Evolutionary conservation across 176 grass and related monocot genomes (phyloP), one percentile per base, ranked within the genome.

Genomic region (Cocos nucifera): DNA sequence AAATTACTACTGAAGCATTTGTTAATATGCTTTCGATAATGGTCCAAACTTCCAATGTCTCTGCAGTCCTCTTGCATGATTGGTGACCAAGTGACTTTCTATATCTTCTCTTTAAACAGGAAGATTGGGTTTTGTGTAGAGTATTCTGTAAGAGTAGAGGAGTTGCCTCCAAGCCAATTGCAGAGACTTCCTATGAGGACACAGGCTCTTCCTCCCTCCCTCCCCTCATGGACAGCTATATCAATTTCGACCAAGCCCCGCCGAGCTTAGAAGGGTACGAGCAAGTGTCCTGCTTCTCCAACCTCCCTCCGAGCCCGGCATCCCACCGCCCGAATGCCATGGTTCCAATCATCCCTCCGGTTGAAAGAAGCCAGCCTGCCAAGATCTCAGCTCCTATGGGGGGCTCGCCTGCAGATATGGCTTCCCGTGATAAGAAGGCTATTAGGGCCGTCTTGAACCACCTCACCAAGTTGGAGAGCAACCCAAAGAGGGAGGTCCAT

Each of bases 41-140:
- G 1, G 10, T 44, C 35, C 35, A 44, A 12, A 44, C 35, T 44
- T 44, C 9, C 35, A 12, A 44, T 44, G 35, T 5, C 1, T 12
- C 10, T 44, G 9, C 9, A 44, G 9, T 44, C 35, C 12, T 12
- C 9, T 44, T 12, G 35, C 8, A 44, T 44, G 10, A 44, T 44
- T 44, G 9, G 6, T 44, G 35, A 44, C 35, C 12, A 12, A 27
- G 10, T 44, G 35, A 32, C 5, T n/a, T 16, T 18, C 25, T 19
- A n/a, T 29, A n/a, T n/a, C 17, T 64, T 3, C 26, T 22, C 32
- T 58, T 26, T n/a, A 50, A 69, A 55, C 72, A 82, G 79, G 72
- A 71, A 64, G 79, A 82, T 48, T 82, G 79, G 79, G 79, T 82
- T 6, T 68, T 82, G 50, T 82, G 79, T 48, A 71, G 60, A 62